Evolutionary conservation across 2,329 filamentous ascomycete genomes (phyloP).

Genomic region (Colletotrichum costaricense): DNA sequence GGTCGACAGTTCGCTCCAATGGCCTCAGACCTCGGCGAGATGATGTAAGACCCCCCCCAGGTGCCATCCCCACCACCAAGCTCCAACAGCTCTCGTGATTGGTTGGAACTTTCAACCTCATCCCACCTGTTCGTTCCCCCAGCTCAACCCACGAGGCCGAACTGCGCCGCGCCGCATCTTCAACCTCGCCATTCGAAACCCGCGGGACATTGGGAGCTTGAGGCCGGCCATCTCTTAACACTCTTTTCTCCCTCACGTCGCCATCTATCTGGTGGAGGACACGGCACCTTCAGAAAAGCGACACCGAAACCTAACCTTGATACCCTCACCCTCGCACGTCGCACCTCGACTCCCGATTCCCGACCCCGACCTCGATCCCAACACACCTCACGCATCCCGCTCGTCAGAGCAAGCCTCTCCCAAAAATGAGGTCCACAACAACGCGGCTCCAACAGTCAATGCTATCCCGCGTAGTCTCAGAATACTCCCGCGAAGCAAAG

Average conservation of each 20-base stretch:
- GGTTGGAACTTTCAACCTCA: neutral
- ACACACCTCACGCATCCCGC: no score
- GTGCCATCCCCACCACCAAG: neutral
- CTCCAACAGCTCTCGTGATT: neutral
- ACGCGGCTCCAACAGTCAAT: neutral
- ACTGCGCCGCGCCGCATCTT: neutral
- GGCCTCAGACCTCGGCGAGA: neutral
- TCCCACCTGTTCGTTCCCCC: neutral
- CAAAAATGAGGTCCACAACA: neutral
- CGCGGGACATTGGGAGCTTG: neutral
- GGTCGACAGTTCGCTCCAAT: neutral
- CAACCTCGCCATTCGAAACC: neutral
- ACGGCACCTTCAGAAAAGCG: no score
- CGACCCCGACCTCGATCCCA: neutral
- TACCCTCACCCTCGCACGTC: neutral
- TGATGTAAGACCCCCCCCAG: constrained; percentile 7
- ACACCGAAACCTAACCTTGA: neutral
- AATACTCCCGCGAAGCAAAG: neutral
- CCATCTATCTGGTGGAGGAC: no score
- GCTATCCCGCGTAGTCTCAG: neutral
- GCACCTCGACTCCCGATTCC: no score
- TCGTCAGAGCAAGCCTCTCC: neutral
- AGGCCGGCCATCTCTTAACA: neutral
- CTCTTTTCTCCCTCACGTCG: no score
- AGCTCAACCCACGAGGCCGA: neutral